Evolutionary conservation across 2,329 filamentous ascomycete species (phyloP).

Genomic region (Penicillium sp.): DNA sequence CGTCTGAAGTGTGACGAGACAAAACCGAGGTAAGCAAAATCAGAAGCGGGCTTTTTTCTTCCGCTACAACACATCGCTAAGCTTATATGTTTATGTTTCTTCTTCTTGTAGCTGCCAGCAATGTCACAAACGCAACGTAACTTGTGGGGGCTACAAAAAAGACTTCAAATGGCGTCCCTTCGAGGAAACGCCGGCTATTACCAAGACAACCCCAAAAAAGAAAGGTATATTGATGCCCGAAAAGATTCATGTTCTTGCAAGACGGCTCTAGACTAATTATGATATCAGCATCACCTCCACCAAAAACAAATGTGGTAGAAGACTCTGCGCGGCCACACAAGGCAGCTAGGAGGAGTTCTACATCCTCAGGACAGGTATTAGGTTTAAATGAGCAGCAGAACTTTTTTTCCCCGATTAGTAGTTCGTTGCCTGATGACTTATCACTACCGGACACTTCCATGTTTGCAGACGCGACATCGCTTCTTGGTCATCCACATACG

Average conservation of each 20-base stretch:
- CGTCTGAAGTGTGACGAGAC: slow-evolving; percentile 70
- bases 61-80: background rate
- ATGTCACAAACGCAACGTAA: slow-evolving; percentile 61
- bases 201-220: slow-evolving; percentile 35
- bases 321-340: slow-evolving; percentile 8
- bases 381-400: background rate
- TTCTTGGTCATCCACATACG: background rate
- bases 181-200: slow-evolving; percentile 55
- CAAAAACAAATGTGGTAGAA: background rate
- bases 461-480: background rate
- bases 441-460: background rate
- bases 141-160: slow-evolving; percentile 69
- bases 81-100: background rate
- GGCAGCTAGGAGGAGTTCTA: slow-evolving; percentile 8
- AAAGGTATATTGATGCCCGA: slow-evolving; percentile 41
- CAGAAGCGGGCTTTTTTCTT: background rate
- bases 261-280: background rate
- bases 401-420: slow-evolving; percentile 5
- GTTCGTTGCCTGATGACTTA: slow-evolving; percentile 9
- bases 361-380: background rate
- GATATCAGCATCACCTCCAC: slow-evolving; percentile 8
- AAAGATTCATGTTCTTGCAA: slow-evolving; percentile 2
- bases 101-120: slow-evolving; percentile 52
- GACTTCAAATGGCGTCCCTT: slow-evolving; percentile 73
- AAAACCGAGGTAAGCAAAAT: slow-evolving; percentile 46